Conservation (phyloP, 2,329 filamentous ascomycete species). For the Shiraia sp. region DNA sequence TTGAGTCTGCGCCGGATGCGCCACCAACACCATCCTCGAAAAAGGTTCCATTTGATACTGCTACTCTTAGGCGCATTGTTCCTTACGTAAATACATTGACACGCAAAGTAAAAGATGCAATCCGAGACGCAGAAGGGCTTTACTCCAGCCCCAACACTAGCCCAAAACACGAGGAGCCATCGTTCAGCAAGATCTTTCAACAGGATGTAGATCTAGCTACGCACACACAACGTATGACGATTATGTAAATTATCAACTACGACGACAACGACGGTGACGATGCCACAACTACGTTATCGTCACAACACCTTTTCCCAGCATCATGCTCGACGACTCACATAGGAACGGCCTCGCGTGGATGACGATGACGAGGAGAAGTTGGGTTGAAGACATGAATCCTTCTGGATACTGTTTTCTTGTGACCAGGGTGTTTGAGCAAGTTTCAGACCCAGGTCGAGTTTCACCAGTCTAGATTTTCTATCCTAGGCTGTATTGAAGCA, state of each 20-base stretch:
- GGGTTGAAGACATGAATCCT: constrained; percentile 27
- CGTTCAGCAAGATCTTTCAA: constrained; percentile 40
- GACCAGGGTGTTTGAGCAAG: constrained; percentile 39
- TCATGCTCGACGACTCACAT: constrained; percentile 1
- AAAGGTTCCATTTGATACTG: constrained; percentile 69
- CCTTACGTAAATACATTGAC: constrained; percentile 55
- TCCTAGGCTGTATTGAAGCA: constrained; percentile 27
- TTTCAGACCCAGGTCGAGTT: constrained; percentile 14
- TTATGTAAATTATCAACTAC: constrained; percentile 41
- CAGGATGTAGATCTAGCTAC: constrained; percentile 38
- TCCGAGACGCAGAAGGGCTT: constrained; percentile 53
- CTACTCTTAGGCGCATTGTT: constrained; percentile 65
- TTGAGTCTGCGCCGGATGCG: constrained; percentile 28
- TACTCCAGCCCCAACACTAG: constrained; percentile 50
- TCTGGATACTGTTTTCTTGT: constrained; percentile 32
- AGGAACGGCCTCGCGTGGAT: constrained; percentile 10
- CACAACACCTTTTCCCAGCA: neutral
- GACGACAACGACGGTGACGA: too few species aligned
- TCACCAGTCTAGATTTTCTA: constrained; percentile 34
- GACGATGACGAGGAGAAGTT: constrained; percentile 25
- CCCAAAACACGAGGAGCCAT: constrained; percentile 41
- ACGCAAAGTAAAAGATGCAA: constrained; percentile 52
- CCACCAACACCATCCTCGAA: constrained; percentile 43
- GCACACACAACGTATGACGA: constrained; percentile 48
- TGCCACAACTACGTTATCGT: constrained; percentile 11